Evolutionary conservation across 768 basidiomycete species (phyloP), one percentile per base, ranked within the genome.

Genomic region (Suillus lakei): DNA sequence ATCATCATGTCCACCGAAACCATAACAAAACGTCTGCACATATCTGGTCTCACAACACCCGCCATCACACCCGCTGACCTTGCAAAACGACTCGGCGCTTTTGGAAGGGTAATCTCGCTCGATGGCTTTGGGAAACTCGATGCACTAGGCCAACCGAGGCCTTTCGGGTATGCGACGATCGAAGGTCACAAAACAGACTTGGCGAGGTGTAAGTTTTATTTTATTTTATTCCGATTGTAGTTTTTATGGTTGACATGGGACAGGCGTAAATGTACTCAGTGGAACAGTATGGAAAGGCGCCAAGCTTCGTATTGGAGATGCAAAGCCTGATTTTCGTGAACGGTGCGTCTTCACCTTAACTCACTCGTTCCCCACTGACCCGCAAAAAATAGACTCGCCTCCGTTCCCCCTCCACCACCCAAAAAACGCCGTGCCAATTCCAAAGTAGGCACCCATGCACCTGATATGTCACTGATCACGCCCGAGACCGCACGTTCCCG

Each of bases 281-380:
- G 93, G 94, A 39, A 87, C 91, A 7, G 91, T 86, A 1, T 96
- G 92, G 91, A 95, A 93, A 78, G 94, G 94, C n/a, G 80, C 92
- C 26, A 94, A 91, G 69, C 78, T 95, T 38, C 85, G 92, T 21
- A 85, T 95, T 41, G 92, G 92, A 10, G 92, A 94, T 69, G 93
- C 93, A n/a, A 91, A 87, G 67, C 89, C 89, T 1, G 88, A 93
- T 73, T 94, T 83, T 70, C 75, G 75, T 3, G 87, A 89, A 72
- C 82, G 87, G 93, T 91, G 59, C 51, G 67, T 28, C 4, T 34
- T 26, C 21, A 6, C 18, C n/a, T 39, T 3, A 3, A 6, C 61
- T 44, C 30, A 64, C 46, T 50, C 23, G 34, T 36, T 62, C 16
- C 46, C 13, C 55, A 39, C 5, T 60, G 32, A 54, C 5, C 32